Evolutionary conservation across 2,329 filamentous ascomycete species (phyloP).

Genomic region (Fusarium zealandicum): DNA sequence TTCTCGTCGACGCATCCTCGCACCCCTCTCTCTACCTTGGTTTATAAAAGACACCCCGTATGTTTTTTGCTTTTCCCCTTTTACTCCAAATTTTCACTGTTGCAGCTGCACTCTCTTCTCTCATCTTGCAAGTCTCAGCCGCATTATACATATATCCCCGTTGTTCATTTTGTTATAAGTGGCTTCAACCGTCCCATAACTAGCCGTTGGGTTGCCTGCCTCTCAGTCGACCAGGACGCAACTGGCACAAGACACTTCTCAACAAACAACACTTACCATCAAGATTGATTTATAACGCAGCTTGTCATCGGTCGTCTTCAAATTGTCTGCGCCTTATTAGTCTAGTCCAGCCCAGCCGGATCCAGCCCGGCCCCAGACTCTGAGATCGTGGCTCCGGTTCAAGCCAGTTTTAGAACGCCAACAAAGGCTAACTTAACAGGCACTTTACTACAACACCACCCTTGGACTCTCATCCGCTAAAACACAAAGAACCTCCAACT

Average conservation of each 20-base stretch:
- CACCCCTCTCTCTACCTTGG: slow-evolving; percentile 9
- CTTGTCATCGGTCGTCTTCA: slow-evolving; percentile 11
- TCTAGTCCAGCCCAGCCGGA: slow-evolving; percentile 31
- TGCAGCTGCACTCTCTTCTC: slow-evolving; percentile 25
- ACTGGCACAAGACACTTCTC: slow-evolving; percentile 10
- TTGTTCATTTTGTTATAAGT: slow-evolving; percentile 22
- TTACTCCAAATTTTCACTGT: slow-evolving; percentile 14
- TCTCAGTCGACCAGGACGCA: neutral
- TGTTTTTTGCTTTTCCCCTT: slow-evolving; percentile 33
- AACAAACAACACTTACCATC: slow-evolving; percentile 9
- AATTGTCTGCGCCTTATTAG: slow-evolving; percentile 20
- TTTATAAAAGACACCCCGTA: slow-evolving; percentile 24
- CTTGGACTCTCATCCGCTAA: slow-evolving; percentile 18
- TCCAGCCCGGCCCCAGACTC: slow-evolving; percentile 30
- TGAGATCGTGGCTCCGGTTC: slow-evolving; percentile 27
- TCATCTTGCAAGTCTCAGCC: slow-evolving; percentile 28
- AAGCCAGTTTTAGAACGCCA: slow-evolving; percentile 36
- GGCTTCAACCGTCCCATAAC: slow-evolving; percentile 3
- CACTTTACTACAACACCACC: slow-evolving; percentile 25
- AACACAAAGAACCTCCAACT: slow-evolving; percentile 12
- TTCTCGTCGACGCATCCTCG: slow-evolving; percentile 5
- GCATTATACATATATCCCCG: slow-evolving; percentile 4
- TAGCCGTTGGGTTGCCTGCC: neutral
- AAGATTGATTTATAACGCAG: slow-evolving; percentile 3
- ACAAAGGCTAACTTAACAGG: slow-evolving; percentile 15